Evolutionary conservation across 164 flowering plant species (phyloP).

Genomic region (Liriodendron chinense): DNA sequence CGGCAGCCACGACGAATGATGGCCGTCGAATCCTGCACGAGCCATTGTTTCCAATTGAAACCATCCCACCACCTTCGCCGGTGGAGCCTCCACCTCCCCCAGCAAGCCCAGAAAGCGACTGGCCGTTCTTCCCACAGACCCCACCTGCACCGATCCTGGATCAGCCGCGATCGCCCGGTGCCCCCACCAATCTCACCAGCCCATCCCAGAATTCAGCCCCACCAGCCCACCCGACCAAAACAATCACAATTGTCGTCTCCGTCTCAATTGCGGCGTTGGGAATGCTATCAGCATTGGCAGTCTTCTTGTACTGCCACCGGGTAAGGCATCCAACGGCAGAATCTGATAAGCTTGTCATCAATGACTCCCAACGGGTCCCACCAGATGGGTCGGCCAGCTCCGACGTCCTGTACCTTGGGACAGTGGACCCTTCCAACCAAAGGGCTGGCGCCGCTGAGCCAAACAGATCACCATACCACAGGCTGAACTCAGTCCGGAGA

Average conservation of each 20-base stretch:
- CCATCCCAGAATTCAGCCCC: constrained; percentile 45
- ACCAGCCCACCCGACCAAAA: constrained; percentile 49
- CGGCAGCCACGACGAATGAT: neutral
- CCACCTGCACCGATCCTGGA: constrained; percentile 41
- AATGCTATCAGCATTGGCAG: constrained; percentile 72
- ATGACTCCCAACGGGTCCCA: constrained; percentile 24
- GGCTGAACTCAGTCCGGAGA: constrained; percentile 46
- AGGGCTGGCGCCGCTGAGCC: constrained; percentile 20
- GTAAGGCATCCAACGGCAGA: constrained; percentile 40
- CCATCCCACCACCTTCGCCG: constrained; percentile 54
- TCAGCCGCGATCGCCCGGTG: constrained; percentile 32
- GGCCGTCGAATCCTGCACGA: constrained; percentile 66
- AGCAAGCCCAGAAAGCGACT: constrained; percentile 35
- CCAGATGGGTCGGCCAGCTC: constrained; percentile 39
- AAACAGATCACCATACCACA: constrained; percentile 63
- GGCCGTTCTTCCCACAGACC: constrained; percentile 78
- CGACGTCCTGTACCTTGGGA: constrained; percentile 75
- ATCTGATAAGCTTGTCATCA: constrained; percentile 61
- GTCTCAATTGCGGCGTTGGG: constrained; percentile 76
- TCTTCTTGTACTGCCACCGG: constrained; percentile 60
- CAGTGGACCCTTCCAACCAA: constrained; percentile 55
- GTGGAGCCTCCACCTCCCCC: constrained; percentile 25
- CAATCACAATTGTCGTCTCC: constrained; percentile 63
- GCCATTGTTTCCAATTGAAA: constrained; percentile 59
- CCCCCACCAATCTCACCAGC: constrained; percentile 26